A percentile compares a stretch with the other conserved stretches of the same genome.
Evolutionary conservation across 169 alveolate genomes (phyloP).

Genomic region (Eimeria sp.): DNA sequence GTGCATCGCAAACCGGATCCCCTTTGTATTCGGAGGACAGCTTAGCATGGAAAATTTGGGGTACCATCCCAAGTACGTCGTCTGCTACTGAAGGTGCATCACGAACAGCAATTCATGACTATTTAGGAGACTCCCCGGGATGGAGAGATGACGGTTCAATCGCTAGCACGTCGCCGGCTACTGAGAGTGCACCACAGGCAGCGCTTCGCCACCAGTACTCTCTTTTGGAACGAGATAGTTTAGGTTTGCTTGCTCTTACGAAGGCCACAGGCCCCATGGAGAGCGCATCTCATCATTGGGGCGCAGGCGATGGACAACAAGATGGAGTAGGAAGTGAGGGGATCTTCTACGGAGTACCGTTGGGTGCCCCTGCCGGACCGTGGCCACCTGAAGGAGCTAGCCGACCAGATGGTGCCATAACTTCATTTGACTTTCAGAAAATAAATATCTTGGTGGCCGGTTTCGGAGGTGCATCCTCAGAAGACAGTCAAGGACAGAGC

Average conservation of each 20-base stretch:
- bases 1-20: too few relatives aligned
- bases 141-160: background rate
- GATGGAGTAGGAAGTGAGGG: background rate
- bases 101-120: background rate
- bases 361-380: slow-evolving; percentile 6
- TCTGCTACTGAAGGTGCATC: background rate
- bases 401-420: background rate
- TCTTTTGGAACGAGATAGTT: background rate
- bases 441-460: background rate
- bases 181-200: background rate
- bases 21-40: too few relatives aligned
- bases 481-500: background rate
- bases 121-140: background rate
- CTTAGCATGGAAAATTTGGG: too few relatives aligned
- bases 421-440: background rate
- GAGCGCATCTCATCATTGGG: background rate
- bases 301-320: background rate
- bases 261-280: background rate
- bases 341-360: slow-evolving; percentile 10
- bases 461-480: background rate
- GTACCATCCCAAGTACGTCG: too few relatives aligned
- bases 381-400: slow-evolving; percentile 5
- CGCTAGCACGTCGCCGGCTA: background rate
- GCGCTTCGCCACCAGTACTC: background rate
- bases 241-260: background rate